Evolutionary conservation across 768 basidiomycete species (phyloP).

Genomic region (Auricularia sp.): DNA sequence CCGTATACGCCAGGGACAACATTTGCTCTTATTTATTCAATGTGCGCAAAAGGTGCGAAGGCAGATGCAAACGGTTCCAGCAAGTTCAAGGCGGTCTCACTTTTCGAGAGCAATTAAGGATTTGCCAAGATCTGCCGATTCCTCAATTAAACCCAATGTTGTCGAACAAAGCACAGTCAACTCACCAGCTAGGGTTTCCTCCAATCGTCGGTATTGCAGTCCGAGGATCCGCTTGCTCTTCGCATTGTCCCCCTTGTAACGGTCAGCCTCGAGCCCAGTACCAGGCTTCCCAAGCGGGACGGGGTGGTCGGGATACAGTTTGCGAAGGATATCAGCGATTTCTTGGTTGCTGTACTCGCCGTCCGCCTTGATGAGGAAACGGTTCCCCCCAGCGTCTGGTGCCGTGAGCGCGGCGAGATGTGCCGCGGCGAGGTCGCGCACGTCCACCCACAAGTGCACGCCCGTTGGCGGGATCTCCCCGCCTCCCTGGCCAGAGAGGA

Average conservation of each 20-base stretch:
- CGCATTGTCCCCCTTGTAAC: not conserved
- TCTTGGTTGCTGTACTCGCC: not conserved
- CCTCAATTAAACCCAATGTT: too few species aligned
- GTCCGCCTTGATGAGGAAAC: conserved; percentile 39
- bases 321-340: not conserved
- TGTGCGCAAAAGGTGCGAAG: too few species aligned
- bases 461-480: not conserved
- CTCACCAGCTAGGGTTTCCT: not conserved
- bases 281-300: not conserved
- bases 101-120: too few species aligned
- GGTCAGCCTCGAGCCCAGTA: not conserved
- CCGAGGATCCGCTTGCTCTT: not conserved
- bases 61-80: too few species aligned
- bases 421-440: not conserved
- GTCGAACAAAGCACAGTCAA: too few species aligned
- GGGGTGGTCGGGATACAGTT: not conserved
- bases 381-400: conserved; percentile 42
- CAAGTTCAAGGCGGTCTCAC: too few species aligned
- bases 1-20: too few species aligned
- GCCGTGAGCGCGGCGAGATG: conserved; percentile 37
- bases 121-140: too few species aligned
- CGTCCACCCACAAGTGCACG: not conserved
- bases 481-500: not conserved
- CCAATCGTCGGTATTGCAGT: not conserved
- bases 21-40: too few species aligned